phyloP scores from a whole-genome alignment of 495 filamentous ascomycete species.

The Penicillium riverlandense region DNA sequence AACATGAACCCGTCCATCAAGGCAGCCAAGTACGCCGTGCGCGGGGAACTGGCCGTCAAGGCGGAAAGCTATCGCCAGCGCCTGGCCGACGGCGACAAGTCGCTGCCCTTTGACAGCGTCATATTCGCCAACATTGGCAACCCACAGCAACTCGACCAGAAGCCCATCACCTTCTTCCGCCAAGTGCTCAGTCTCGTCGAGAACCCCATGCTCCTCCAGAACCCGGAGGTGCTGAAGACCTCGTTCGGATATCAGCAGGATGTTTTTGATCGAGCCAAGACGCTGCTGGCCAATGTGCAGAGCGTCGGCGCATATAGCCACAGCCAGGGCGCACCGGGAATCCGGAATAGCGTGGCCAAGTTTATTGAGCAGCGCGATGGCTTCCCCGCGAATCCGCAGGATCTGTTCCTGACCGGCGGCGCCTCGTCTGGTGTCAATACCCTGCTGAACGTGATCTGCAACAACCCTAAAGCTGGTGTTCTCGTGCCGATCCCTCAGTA shows the following conservation, averaged over 20 bases:
- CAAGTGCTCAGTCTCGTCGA: slow-evolving; percentile 93
- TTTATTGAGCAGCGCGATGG: slow-evolving; percentile 92
- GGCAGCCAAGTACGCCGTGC: slow-evolving; percentile 89
- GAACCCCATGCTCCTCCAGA: slow-evolving; percentile 75
- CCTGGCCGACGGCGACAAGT: slow-evolving; percentile 51
- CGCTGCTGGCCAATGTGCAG: slow-evolving; percentile 71
- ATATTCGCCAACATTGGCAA: slow-evolving; percentile 99
- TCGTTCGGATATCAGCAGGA: slow-evolving; percentile 76
- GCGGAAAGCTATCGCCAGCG: slow-evolving; percentile 80
- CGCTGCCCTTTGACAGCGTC: slow-evolving; percentile 79
- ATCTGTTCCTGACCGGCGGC: slow-evolving; percentile 82
- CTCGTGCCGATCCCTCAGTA: slow-evolving; percentile 97
- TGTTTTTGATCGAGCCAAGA: slow-evolving; percentile 76
- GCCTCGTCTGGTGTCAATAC: slow-evolving; percentile 94
- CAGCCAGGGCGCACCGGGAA: slow-evolving; percentile 77
- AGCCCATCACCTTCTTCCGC: slow-evolving; percentile 97
- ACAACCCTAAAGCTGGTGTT: slow-evolving; percentile 69
- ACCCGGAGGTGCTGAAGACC: slow-evolving; percentile 59
- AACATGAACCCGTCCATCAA: slow-evolving; percentile 89
- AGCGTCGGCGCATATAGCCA: slow-evolving; percentile 95
- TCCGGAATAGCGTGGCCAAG: slow-evolving; percentile 80
- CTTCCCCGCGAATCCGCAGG: slow-evolving; percentile 65
- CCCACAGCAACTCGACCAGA: slow-evolving; percentile 96
- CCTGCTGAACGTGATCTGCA: slow-evolving; percentile 82
- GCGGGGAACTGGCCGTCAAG: slow-evolving; percentile 85